Evolutionary conservation across 73 alveolate genomes (phyloP).

Genomic region (Vitrella brassicaformis): DNA sequence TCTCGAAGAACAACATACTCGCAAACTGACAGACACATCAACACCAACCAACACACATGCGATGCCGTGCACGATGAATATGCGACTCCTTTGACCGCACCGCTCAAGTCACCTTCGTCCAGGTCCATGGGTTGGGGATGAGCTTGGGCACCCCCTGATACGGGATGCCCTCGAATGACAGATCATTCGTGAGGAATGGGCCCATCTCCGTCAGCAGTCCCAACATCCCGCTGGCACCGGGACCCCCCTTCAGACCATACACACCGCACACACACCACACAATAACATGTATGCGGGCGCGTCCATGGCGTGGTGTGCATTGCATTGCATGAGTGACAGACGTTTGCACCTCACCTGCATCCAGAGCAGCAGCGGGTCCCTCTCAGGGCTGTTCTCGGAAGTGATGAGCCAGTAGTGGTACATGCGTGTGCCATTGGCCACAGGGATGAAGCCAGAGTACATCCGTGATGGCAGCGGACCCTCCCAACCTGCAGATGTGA

Average conservation of each 20-base stretch:
- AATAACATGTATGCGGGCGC: neutral
- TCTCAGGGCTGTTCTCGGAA: constrained; percentile 14
- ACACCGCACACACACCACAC: neutral
- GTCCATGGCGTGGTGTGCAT: no score
- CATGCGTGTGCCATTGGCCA: neutral
- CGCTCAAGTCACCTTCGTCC: no score
- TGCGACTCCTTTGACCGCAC: no score
- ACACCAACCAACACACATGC: no score
- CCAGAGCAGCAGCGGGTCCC: constrained; percentile 61
- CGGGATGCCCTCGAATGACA: no score
- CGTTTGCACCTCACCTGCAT: constrained; percentile 16
- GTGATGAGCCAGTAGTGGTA: constrained; percentile 18
- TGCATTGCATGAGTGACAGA: no score
- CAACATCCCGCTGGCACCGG: neutral
- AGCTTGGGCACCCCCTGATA: no score
- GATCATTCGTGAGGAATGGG: no score
- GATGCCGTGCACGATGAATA: no score
- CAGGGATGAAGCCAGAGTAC: neutral
- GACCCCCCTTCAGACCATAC: neutral
- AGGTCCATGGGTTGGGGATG: no score
- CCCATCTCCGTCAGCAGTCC: constrained; percentile 1
- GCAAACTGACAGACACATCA: no score
- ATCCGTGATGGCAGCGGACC: neutral
- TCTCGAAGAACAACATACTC: constrained; percentile 47
- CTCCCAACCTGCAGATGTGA: neutral